Conservation (phyloP, 2,329 filamentous ascomycete species). For the Celoporthe dispersa region DNA sequence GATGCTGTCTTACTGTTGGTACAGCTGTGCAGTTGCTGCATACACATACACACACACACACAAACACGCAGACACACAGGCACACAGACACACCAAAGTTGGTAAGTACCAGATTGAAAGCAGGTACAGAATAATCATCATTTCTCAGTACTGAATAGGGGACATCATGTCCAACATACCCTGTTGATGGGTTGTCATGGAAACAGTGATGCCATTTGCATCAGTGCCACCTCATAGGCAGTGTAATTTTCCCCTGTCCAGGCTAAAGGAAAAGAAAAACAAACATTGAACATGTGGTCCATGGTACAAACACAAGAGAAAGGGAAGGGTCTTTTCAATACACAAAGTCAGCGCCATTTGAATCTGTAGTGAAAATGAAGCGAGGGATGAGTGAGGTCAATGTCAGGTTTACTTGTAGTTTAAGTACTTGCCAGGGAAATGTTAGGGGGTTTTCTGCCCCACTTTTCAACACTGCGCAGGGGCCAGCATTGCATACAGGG, state of each 20-base stretch:
- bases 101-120: too few species aligned
- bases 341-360: neutral
- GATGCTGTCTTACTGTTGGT: neutral
- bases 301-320: neutral
- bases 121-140: too few species aligned
- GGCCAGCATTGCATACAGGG: too few species aligned
- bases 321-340: neutral
- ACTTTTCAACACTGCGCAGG: neutral
- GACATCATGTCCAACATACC: too few species aligned
- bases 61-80: too few species aligned
- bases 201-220: neutral
- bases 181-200: neutral
- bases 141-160: too few species aligned
- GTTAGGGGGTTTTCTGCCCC: neutral
- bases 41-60: neutral
- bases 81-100: too few species aligned
- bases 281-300: too few species aligned
- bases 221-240: neutral
- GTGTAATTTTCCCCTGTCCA: neutral
- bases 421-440: neutral
- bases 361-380: neutral
- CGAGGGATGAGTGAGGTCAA: neutral
- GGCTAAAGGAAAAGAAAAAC: too few species aligned
- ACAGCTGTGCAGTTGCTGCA: neutral
- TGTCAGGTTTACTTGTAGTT: neutral